These are phyloP conservation scores for Croton setiger DNA, from an alignment of 441 rosid species.

Conservation along the genomic window DNA sequence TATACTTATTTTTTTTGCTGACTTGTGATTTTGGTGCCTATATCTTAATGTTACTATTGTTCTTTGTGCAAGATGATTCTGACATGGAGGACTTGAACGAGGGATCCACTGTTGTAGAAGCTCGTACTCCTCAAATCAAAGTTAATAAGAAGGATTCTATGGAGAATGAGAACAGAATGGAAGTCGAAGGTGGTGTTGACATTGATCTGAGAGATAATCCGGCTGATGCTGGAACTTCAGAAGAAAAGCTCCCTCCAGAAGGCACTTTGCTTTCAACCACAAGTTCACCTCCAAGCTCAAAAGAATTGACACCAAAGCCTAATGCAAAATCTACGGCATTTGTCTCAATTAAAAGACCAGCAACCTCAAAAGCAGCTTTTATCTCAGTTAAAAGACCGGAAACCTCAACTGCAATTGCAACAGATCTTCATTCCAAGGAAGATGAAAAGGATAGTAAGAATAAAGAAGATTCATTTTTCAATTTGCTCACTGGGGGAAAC, in stretches of 20 bases:
- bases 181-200: constrained; percentile 23
- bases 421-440: constrained; percentile 15
- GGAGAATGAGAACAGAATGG: constrained; percentile 14
- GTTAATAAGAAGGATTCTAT: constrained; percentile 19
- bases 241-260: constrained; percentile 12
- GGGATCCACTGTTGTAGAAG: constrained; percentile 22
- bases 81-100: constrained; percentile 27
- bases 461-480: constrained; percentile 39
- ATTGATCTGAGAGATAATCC: constrained; percentile 18
- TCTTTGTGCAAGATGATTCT: constrained; percentile 25
- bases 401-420: constrained; percentile 20
- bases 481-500: constrained; percentile 45
- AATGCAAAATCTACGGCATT: constrained; percentile 52
- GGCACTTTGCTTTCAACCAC: constrained; percentile 16
- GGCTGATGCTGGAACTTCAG: constrained; percentile 14
- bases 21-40: neutral
- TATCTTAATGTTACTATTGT: neutral
- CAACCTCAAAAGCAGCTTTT: constrained; percentile 25
- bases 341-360: constrained; percentile 53
- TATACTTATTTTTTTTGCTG: neutral
- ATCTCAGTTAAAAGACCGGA: constrained; percentile 30
- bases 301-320: constrained; percentile 10
- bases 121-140: constrained; percentile 10
- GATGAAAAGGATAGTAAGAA: constrained; percentile 15
- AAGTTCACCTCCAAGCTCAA: constrained; percentile 20